Conservation (phyloP, 768 basidiomycete species). For the Tremella yokohamensis region DNA sequence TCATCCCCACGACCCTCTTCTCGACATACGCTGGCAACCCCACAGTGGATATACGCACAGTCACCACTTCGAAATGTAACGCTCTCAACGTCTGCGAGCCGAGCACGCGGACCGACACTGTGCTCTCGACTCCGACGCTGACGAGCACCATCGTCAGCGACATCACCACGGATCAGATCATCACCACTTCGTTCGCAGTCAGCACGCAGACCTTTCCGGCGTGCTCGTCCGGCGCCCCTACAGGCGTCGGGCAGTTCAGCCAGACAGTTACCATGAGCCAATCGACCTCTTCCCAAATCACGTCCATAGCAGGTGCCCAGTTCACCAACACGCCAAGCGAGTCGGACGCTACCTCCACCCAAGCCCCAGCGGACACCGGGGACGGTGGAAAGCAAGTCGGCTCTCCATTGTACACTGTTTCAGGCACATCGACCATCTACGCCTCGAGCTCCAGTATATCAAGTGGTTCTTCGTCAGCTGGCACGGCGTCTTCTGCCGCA, state of each 20-base stretch:
- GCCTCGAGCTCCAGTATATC: background rate
- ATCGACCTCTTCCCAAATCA: slow-evolving; percentile 1
- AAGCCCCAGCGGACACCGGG: background rate
- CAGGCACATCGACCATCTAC: background rate
- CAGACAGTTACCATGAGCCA: background rate
- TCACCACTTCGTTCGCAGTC: background rate
- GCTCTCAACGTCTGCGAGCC: background rate
- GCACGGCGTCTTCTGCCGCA: background rate
- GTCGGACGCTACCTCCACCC: background rate
- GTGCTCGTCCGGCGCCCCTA: background rate
- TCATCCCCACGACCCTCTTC: background rate
- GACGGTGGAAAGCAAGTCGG: background rate
- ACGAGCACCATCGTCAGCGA: background rate
- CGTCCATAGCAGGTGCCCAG: background rate
- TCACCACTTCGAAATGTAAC: background rate
- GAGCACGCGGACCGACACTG: background rate
- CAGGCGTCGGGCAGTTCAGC: slow-evolving; percentile 1
- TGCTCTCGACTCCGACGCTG: background rate
- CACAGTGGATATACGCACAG: background rate
- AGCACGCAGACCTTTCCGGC: background rate
- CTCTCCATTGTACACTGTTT: background rate
- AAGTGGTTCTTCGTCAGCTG: background rate
- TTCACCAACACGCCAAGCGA: background rate
- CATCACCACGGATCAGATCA: background rate
- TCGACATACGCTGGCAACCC: background rate